Conservation (phyloP, 352 stramenopile species). For the Pythium monospermum region DNA sequence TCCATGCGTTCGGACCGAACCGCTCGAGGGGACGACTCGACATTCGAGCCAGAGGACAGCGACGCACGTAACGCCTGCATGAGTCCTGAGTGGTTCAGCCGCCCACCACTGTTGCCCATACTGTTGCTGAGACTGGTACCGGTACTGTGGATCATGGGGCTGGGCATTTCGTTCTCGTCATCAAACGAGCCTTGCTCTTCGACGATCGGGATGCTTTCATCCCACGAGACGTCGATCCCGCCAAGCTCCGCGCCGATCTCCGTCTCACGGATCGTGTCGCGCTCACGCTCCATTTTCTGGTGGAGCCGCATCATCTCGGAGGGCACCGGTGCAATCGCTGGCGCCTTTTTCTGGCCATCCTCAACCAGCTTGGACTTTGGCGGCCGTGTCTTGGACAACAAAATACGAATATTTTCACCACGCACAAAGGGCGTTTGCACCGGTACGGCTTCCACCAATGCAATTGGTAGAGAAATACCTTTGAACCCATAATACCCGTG, state of each 20-base stretch:
- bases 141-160: conserved; percentile 38
- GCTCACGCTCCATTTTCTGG: conserved; percentile 53
- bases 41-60: conserved; percentile 21
- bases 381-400: conserved; percentile 36
- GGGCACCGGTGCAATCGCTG: conserved; percentile 41
- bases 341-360: conserved; percentile 47
- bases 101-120: conserved; percentile 28
- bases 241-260: conserved; percentile 70
- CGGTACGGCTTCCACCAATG: conserved; percentile 74
- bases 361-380: conserved; percentile 69
- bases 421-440: conserved; percentile 36
- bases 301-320: conserved; percentile 54
- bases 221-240: conserved; percentile 54
- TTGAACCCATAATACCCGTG: conserved; percentile 86
- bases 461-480: conserved; percentile 77
- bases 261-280: conserved; percentile 82
- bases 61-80: conserved; percentile 53
- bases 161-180: conserved; percentile 30
- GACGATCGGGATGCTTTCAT: conserved; percentile 71
- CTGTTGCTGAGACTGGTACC: conserved; percentile 27
- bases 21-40: conserved; percentile 22
- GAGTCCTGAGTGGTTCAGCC: conserved; percentile 58
- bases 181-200: conserved; percentile 53
- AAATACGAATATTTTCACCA: conserved; percentile 25
- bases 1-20: conserved; percentile 55